Base-by-base conservation (phyloP, 2,329 filamentous ascomycete species). In the Xylaria sp. region DNA sequence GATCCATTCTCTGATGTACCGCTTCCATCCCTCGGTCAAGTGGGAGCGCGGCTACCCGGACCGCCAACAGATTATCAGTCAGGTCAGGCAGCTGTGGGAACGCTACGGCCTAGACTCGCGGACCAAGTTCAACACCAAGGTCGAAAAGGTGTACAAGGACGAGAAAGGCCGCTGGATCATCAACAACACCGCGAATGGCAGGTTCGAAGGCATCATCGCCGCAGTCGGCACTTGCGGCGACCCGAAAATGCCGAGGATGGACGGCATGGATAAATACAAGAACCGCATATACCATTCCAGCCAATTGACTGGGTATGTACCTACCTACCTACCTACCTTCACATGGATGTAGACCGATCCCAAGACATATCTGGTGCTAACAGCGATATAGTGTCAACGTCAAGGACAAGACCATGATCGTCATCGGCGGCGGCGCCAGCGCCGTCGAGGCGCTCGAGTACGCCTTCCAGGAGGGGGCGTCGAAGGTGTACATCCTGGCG, bases 1-100 rank as follows among this genome's bases (percentile, higher is more conserved):
- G 66, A 92, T 95, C 19, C 90, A 95, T 69, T 90, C 86, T 18
- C 71, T 92, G 53, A 94, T 94, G 90, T 95, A 93, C 71, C 84
- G 91, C 19, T 96, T 95, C 69, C 89, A 93, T 62, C 91, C 91
- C 0, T 89, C 88, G 0, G 84, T 95, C 1, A 78, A 82, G 56
- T 95, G 89, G 85, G 76, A 82, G 29, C 76, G 79, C 24, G 89
- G 89, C n/a, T 95, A 95, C 66, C 91, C 91, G 0, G 81, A 87
- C 56, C 86, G 89, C 45, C 76, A 87, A 59, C 85, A 92, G 70
- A 94, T 95, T 55, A 78, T 92, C 40, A 78, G 80, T 20, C 86
- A 92, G 67, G 86, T 94, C 9, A 79, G 79, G 17, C 73, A 86
- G 55, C 74, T 95, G 0, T 95, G 90, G 90, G 80, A 90, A 62